Base-by-base conservation (phyloP, 768 basidiomycete genomes). In the Podaxis sp. region DNA sequence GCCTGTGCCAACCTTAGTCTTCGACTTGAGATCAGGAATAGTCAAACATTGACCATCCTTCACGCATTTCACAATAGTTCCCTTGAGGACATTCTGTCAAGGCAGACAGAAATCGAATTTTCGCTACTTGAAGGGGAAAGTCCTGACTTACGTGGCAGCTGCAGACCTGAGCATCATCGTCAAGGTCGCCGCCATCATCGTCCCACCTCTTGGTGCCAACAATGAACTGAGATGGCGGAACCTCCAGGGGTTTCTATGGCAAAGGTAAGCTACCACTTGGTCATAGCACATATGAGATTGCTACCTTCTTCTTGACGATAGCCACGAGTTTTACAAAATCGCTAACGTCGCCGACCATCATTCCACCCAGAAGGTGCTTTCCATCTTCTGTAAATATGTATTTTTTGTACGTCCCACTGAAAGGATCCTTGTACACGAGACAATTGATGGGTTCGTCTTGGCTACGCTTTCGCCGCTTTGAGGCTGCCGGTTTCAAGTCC, bases 341-440 rank as follows among this genome's bases (percentile, higher is more conserved):
- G 38, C 75, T 77, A 9, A 82, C 82, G 66, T 89, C 87, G 2
- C 89, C 89, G n/a, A 91, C 81, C 87, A 90, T 88, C 82, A 89
- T 88, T 3, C 89, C 89, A 11, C 89, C 89, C 3, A 91, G 72
- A 11, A 91, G 75, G 64, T 87, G 79, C 70, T 86, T 85, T 10
- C 89, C 89, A 66, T 90, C 87, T 6, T 79, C 78, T 10, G 80
- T 86, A 69, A 90, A 90, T 46, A 90, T 82, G 63, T 88, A 89
- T 73, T 89, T 90, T 72, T 90, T 90, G 76, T 90, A 91, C 7
- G 83, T 80, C 2, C 76, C 77, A n/a, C 77, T 74, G 70, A 91
- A 89, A 0, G 89, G 89, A 67, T 91, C 90, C 50, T 82, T 77
- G 70, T 90, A 91, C 2, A 81, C 80, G 42, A 91, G 72, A 54